Evolutionary conservation across 2,329 filamentous ascomycete species (phyloP), one percentile per base, ranked within the genome.

Genomic region (Aspergillus piperis): DNA sequence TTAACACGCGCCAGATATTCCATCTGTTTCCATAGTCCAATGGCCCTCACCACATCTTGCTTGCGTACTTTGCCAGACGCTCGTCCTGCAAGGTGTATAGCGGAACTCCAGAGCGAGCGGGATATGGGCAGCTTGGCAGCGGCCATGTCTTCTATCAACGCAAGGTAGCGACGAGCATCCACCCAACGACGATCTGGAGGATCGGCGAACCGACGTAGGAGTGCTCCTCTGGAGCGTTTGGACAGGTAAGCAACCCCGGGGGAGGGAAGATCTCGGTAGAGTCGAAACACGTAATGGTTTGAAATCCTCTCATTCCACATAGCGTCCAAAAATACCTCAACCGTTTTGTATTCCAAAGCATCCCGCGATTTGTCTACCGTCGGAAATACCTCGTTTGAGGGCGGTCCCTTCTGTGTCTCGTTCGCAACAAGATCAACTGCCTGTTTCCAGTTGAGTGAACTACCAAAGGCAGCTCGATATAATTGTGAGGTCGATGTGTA

Each of bases 21-120:
- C 92, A 98, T 98, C 68, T 95, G 88, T 65, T 86, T 87, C 93
- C 94, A 99, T 23, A 96, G 77, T 51, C 86, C 84, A 49, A 99
- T 80, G 0, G 91, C 88, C 5, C 86, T 83, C 74, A 90, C 81
- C 47, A 91, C 75, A 73, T 92, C 84, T 42, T 83, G 70, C 48
- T 83, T 80, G 49, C 85, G 82, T 41, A 87, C 80, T 10, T 71
- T 80, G 8, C 84, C 81, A 64, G 89, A 86, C 67, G 90, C 92
- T 59, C 89, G 87, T 39, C 89, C 88, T 8, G 90, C 90, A 69
- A 96, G 90, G 19, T 89, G 84, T 54, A 97, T 86, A 39, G 92
- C 93, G 41, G 86, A 87, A 62, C 91, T 96, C 93, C 93, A 99
- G 71, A 96, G 87, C 0, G 81, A 77, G 5, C 77, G 79, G 0